A percentile compares a stretch with the other conserved stretches of the same genome.
Conservation (phyloP, 2,329 filamentous ascomycete species). For the Aspergillus pseudonomiae region DNA sequence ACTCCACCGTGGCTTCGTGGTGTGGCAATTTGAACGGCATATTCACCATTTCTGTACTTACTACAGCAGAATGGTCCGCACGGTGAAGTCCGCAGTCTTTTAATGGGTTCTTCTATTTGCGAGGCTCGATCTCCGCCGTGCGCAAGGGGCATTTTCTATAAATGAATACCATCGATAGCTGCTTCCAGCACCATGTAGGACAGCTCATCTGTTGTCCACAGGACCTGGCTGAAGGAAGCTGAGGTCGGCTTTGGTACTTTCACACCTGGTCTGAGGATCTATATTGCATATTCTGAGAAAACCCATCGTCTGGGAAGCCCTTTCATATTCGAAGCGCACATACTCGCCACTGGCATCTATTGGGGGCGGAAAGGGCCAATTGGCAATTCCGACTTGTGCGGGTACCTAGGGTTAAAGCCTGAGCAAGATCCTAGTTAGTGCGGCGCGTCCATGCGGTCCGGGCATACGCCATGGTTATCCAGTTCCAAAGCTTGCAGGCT, state of each 20-base stretch:
- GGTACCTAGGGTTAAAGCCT: slow-evolving; percentile 5
- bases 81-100: neutral
- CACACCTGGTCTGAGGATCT: neutral
- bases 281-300: neutral
- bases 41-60: neutral
- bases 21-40: neutral
- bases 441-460: neutral
- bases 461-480: neutral
- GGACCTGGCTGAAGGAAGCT: neutral
- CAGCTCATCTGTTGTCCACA: neutral
- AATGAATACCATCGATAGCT: neutral
- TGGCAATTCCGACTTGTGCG: neutral
- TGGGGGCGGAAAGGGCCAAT: neutral
- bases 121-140: neutral
- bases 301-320: neutral
- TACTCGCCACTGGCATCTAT: neutral
- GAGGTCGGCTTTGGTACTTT: neutral
- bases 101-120: neutral
- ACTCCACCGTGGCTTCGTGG: neutral
- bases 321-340: neutral
- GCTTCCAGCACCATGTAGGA: neutral
- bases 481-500: neutral
- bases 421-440: neutral
- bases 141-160: neutral
- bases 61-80: neutral